Percentiles rank a stretch among this genome's conserved stretches.
phyloP scores from a whole-genome alignment of 495 filamentous ascomycete genomes.

The Podospora pseudocomata region DNA sequence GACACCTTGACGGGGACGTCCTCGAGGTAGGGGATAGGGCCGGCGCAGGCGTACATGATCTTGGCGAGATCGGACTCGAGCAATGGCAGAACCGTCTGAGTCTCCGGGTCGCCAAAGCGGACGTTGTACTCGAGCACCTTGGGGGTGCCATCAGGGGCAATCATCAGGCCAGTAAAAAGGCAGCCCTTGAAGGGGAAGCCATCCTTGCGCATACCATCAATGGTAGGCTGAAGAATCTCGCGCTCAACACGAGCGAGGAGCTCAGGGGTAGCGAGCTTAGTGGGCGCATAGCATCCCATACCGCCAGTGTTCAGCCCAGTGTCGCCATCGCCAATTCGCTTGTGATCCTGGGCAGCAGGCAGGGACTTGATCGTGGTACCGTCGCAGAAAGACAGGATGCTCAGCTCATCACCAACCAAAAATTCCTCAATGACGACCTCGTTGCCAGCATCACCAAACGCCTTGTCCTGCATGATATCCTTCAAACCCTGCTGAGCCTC shows the following conservation, averaged over 20 bases:
- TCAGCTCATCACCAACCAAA: constrained; percentile 86
- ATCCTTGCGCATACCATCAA: constrained; percentile 82
- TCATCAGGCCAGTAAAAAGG: constrained; percentile 95
- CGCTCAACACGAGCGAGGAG: constrained; percentile 73
- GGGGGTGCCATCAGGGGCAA: constrained; percentile 73
- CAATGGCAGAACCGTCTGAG: constrained; percentile 84
- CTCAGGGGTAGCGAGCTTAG: constrained; percentile 70
- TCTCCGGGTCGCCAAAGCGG: constrained; percentile 93
- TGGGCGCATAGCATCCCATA: constrained; percentile 96
- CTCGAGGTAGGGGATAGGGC: constrained; percentile 67
- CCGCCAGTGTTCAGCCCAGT: constrained; percentile 92
- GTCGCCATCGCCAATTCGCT: constrained; percentile 88
- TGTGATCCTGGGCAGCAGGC: constrained; percentile 96
- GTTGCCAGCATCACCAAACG: constrained; percentile 83
- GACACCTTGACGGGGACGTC: constrained; percentile 64
- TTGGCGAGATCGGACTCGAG: constrained; percentile 87
- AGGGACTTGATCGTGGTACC: constrained; percentile 79
- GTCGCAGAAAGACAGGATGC: constrained; percentile 86
- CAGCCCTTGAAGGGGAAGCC: constrained; percentile 77
- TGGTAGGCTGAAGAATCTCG: constrained; percentile 81
- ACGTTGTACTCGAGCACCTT: constrained; percentile 97
- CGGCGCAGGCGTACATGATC: constrained; percentile 82
- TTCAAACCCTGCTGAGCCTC: constrained; percentile 79
- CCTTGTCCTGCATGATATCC: constrained; percentile 84
- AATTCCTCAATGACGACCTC: constrained; percentile 97